Evolutionary conservation across 2,329 filamentous ascomycete genomes (phyloP).

Genomic region (Aspergillus uvarum): DNA sequence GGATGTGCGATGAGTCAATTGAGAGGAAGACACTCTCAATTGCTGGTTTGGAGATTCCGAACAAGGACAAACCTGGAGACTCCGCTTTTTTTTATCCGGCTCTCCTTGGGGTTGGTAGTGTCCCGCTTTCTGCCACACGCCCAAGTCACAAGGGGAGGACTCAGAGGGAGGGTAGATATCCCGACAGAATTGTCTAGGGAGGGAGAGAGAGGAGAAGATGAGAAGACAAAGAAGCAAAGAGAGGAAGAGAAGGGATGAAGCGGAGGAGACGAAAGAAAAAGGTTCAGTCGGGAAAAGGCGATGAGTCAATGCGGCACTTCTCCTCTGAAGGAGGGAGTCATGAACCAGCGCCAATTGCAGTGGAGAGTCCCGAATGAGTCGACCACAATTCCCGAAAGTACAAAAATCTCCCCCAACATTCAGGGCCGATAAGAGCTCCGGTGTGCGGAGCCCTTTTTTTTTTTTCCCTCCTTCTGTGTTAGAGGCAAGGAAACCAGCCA

Average conservation of each 20-base stretch:
- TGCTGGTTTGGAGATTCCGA: constrained; percentile 6
- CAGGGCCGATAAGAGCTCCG: constrained; percentile 32
- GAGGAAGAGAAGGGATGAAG: constrained; percentile 9
- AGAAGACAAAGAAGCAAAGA: constrained; percentile 7
- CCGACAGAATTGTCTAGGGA: constrained; percentile 16
- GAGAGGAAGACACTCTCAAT: constrained; percentile 12
- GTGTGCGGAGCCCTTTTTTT: constrained; percentile 25
- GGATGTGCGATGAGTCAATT: constrained; percentile 17
- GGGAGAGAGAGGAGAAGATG: constrained; percentile 14
- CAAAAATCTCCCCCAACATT: constrained; percentile 13
- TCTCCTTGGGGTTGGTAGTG: constrained; percentile 15
- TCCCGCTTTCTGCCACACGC: constrained; percentile 26
- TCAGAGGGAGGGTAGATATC: constrained; percentile 15
- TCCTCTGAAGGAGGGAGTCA: constrained; percentile 2
- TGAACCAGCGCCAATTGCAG: constrained; percentile 8
- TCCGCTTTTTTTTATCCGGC: constrained; percentile 11
- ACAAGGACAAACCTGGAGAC: constrained; percentile 7
- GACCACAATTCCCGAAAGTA: constrained; percentile 9
- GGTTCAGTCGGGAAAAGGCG: constrained; percentile 13
- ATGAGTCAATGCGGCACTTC: constrained; percentile 30
- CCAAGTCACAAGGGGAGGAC: constrained; percentile 18
- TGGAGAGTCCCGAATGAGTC: background rate
- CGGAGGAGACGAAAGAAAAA: constrained; percentile 16
- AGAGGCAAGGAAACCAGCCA: background rate
- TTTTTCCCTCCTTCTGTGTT: constrained; percentile 7